A percentile compares a stretch with the other conserved stretches of the same genome.
phyloP scores from a whole-genome alignment of 306 rosid species.

The Oemleria cerasiformis region DNA sequence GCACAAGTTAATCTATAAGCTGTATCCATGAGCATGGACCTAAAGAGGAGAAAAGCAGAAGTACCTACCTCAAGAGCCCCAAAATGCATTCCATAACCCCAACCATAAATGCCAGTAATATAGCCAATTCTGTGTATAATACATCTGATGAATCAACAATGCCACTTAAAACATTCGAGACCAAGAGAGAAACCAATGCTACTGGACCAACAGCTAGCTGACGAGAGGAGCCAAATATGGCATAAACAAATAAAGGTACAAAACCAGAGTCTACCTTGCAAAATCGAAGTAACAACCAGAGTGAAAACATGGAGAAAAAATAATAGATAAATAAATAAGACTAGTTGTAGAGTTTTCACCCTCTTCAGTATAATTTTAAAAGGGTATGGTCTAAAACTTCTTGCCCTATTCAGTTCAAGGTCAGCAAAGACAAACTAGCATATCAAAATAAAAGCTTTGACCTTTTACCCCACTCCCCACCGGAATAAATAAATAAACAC shows the following conservation, averaged over 20 bases:
- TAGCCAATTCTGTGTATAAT: slow-evolving; percentile 81
- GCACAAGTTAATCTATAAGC: slow-evolving; percentile 20
- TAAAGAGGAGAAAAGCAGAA: slow-evolving; percentile 20
- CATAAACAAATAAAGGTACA: slow-evolving; percentile 87
- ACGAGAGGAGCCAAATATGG: slow-evolving; percentile 93
- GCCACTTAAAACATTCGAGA: slow-evolving; percentile 71
- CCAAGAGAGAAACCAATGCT: slow-evolving; percentile 96
- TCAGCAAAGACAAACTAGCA: no score
- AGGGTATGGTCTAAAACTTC: no score
- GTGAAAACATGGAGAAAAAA: not conserved
- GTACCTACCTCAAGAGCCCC: slow-evolving; percentile 99
- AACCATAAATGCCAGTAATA: slow-evolving; percentile 90
- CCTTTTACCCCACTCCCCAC: no score
- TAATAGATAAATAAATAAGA: not conserved
- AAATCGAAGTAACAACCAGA: slow-evolving; percentile 14
- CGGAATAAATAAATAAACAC: no score
- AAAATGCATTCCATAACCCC: slow-evolving; percentile 85
- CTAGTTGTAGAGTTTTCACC: not conserved
- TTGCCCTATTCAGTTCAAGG: no score
- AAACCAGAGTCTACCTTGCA: slow-evolving; percentile 63
- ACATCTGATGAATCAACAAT: slow-evolving; percentile 74
- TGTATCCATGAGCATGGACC: slow-evolving; percentile 2
- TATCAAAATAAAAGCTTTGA: no score
- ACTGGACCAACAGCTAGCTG: slow-evolving; percentile 99
- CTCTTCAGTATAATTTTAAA: not conserved